These are phyloP conservation scores for Lentinula novae-zelandiae DNA, from an alignment of 1,284 basidiomycete genomes.

Conservation along the genomic window DNA sequence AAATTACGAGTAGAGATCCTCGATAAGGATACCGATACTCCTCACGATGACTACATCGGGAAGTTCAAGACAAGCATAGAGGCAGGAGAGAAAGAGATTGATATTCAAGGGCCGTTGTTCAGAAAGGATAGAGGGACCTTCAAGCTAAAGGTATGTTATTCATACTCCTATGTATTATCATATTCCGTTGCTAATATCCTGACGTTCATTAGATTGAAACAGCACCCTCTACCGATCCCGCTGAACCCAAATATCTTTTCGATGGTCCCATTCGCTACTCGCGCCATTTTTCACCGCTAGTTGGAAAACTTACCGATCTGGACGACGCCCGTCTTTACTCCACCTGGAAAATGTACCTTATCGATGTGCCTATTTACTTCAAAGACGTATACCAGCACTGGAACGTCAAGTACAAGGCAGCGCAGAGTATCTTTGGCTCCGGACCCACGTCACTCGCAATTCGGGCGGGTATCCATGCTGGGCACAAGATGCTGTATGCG, in stretches of 20 bases:
- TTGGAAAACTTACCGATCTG: slow-evolving; percentile 57
- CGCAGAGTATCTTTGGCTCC: slow-evolving; percentile 58
- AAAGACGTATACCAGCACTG: slow-evolving; percentile 56
- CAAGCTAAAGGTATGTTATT: slow-evolving; percentile 54
- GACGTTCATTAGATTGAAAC: slow-evolving; percentile 31
- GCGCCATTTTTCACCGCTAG: slow-evolving; percentile 63
- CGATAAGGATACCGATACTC: slow-evolving; percentile 61
- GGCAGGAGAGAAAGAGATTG: slow-evolving; percentile 56
- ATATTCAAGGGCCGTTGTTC: slow-evolving; percentile 50
- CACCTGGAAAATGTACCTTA: slow-evolving; percentile 75
- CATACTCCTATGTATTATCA: background rate
- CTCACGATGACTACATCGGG: slow-evolving; percentile 65
- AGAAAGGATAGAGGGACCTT: slow-evolving; percentile 54
- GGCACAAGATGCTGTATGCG: slow-evolving; percentile 69
- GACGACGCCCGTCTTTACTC: slow-evolving; percentile 67
- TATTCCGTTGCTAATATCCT: background rate
- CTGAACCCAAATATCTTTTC: slow-evolving; percentile 53
- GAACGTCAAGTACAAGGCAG: slow-evolving; percentile 64
- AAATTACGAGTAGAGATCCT: slow-evolving; percentile 52
- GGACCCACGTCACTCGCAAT: slow-evolving; percentile 59
- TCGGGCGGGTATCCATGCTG: slow-evolving; percentile 64
- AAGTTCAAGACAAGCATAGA: slow-evolving; percentile 49
- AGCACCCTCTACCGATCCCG: slow-evolving; percentile 26
- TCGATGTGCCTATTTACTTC: slow-evolving; percentile 57
- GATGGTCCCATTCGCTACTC: slow-evolving; percentile 69